Conservation (phyloP, 768 basidiomycete genomes). For the Lentinula lateritia region DNA sequence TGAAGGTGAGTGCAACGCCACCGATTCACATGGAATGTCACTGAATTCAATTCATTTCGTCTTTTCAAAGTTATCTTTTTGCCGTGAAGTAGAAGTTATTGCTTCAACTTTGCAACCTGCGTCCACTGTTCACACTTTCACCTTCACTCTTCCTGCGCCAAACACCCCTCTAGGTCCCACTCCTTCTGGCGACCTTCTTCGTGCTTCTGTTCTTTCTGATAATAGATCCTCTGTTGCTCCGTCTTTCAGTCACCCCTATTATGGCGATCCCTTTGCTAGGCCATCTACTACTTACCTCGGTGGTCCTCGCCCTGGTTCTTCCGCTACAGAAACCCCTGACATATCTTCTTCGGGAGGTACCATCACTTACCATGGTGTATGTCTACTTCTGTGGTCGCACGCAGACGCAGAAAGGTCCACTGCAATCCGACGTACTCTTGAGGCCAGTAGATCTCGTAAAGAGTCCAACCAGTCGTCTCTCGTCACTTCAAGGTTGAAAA, state of each 20-base stretch:
- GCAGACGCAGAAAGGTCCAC: slow-evolving; percentile 83
- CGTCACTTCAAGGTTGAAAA: slow-evolving; percentile 62
- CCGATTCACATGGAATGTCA: slow-evolving; percentile 1
- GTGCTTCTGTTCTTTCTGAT: slow-evolving; percentile 67
- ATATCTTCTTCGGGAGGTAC: slow-evolving; percentile 28
- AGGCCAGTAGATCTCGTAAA: slow-evolving; percentile 71
- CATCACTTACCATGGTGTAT: slow-evolving; percentile 84
- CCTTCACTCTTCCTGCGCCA: slow-evolving; percentile 77
- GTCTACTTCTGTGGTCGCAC: slow-evolving; percentile 93
- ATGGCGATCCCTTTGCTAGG: slow-evolving; percentile 71
- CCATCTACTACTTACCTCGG: slow-evolving; percentile 80
- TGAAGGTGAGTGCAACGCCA: slow-evolving; percentile 54
- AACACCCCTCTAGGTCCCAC: slow-evolving; percentile 73
- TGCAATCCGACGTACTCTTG: slow-evolving; percentile 79
- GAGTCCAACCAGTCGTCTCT: slow-evolving; percentile 69
- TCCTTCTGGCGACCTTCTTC: slow-evolving; percentile 64
- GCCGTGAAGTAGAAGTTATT: slow-evolving; percentile 90
- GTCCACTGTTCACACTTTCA: slow-evolving; percentile 88
- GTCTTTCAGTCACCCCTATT: slow-evolving; percentile 70
- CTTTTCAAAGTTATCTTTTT: slow-evolving; percentile 69
- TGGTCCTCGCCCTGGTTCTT: slow-evolving; percentile 20
- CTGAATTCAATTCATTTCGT: slow-evolving; percentile 5
- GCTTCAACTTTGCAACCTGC: slow-evolving; percentile 93
- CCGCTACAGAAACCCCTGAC: slow-evolving; percentile 23
- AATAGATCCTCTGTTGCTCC: slow-evolving; percentile 64